phyloP scores from a whole-genome alignment of 1,284 basidiomycete genomes.

The Apiotrichum sp. region DNA sequence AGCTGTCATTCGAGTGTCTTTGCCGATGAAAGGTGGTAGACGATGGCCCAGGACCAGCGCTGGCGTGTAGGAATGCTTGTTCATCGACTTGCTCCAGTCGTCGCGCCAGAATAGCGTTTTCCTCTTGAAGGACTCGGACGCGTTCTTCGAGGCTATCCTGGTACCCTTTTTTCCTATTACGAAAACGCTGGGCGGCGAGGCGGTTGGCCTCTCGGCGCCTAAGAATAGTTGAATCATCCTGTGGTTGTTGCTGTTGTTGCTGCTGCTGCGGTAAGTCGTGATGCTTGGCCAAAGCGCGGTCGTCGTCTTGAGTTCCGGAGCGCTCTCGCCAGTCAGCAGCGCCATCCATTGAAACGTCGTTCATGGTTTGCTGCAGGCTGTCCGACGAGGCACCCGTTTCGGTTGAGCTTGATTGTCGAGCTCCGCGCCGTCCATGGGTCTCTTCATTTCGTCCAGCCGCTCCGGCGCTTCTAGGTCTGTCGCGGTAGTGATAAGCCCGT shows the following conservation, averaged over 20 bases:
- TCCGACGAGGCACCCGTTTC: no score
- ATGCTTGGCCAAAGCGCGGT: no score
- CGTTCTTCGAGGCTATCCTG: conserved; percentile 41
- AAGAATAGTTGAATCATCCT: not conserved
- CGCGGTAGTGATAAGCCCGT: no score
- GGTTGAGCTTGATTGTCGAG: no score
- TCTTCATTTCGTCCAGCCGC: no score
- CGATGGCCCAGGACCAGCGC: not conserved
- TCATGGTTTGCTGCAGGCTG: no score
- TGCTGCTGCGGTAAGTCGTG: no score
- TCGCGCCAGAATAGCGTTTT: conserved; percentile 24
- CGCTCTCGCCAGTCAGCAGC: no score
- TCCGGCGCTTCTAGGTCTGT: no score
- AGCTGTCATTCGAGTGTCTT: not conserved
- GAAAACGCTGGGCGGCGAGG: conserved; percentile 40
- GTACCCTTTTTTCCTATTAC: conserved; percentile 42
- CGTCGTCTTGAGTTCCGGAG: no score
- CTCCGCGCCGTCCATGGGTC: no score
- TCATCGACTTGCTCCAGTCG: conserved; percentile 19
- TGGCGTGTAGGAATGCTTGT: not conserved
- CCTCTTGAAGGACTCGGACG: conserved; percentile 31
- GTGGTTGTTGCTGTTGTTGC: not conserved
- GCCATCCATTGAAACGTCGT: no score
- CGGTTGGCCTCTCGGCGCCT: conserved; percentile 40
- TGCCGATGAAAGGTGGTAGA: not conserved